These are phyloP conservation scores for Penicillium capsulatum DNA, from an alignment of 2,329 filamentous ascomycete species.

Conservation along the genomic window DNA sequence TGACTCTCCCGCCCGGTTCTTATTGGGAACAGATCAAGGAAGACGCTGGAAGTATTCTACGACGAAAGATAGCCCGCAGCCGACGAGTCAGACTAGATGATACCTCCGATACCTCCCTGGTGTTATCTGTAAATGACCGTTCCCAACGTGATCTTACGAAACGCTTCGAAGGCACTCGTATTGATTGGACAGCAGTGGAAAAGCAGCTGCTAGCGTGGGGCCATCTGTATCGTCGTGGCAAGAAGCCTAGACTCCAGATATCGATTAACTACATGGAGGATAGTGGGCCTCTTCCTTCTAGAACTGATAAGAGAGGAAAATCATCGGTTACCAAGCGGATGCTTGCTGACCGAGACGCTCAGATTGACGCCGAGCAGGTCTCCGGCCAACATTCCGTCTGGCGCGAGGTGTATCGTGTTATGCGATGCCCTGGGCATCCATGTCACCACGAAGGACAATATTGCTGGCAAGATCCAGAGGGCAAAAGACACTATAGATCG, in stretches of 20 bases:
- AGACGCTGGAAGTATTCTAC: slow-evolving; percentile 14
- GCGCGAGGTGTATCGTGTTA: slow-evolving; percentile 28
- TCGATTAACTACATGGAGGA: slow-evolving; percentile 28
- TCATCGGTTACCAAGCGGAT: slow-evolving; percentile 8
- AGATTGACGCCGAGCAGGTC: slow-evolving; percentile 18
- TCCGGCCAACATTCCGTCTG: slow-evolving; percentile 24
- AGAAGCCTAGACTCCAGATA: slow-evolving; percentile 23
- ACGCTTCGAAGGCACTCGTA: slow-evolving; percentile 18
- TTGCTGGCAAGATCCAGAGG: slow-evolving; percentile 31
- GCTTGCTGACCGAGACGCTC: slow-evolving; percentile 7
- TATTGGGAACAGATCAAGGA: slow-evolving; percentile 19
- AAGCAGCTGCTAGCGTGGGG: slow-evolving; percentile 20
- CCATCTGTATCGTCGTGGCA: slow-evolving; percentile 17
- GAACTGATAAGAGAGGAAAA: slow-evolving; percentile 9
- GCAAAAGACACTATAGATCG: slow-evolving; percentile 32
- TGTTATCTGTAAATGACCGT: slow-evolving; percentile 18
- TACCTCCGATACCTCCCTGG: slow-evolving; percentile 19
- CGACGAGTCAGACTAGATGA: slow-evolving; percentile 21
- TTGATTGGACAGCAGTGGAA: slow-evolving; percentile 23
- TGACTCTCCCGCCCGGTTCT: slow-evolving; percentile 12
- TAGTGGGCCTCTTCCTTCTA: slow-evolving; percentile 5
- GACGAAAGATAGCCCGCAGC: slow-evolving; percentile 17
- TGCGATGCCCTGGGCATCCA: slow-evolving; percentile 28
- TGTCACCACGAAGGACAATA: slow-evolving; percentile 26
- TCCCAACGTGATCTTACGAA: slow-evolving; percentile 21